A percentile compares a stretch with the other conserved stretches of the same genome.
phyloP scores from a whole-genome alignment of 176 grass and related monocot genomes.

The Cymbopogon citratus region DNA sequence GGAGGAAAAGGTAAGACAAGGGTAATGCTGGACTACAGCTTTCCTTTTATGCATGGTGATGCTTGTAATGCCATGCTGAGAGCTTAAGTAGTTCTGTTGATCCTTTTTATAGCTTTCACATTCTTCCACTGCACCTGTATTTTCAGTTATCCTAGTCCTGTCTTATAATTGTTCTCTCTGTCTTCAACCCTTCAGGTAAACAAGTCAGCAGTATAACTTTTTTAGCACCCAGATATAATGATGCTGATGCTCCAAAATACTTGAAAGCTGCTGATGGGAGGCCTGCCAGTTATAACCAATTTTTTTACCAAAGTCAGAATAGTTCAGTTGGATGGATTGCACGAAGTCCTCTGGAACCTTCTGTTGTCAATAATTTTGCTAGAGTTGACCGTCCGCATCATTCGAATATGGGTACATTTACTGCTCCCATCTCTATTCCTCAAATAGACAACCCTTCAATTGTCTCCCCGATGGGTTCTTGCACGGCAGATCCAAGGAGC shows the following conservation, averaged over 20 bases:
- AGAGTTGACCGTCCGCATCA: slow-evolving; percentile 19
- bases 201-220: slow-evolving; percentile 16
- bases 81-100: background rate
- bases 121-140: background rate
- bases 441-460: slow-evolving; percentile 21
- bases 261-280: slow-evolving; percentile 30
- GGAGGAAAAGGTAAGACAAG: background rate
- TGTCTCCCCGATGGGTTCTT: slow-evolving; percentile 26
- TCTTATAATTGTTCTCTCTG: slow-evolving; percentile 2
- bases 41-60: background rate
- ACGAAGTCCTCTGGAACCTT: slow-evolving; percentile 23
- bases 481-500: slow-evolving; percentile 24
- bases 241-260: slow-evolving; percentile 6
- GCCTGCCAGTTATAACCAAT: slow-evolving; percentile 27
- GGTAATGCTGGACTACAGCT: background rate
- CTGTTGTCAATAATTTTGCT: slow-evolving; percentile 29
- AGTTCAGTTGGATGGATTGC: slow-evolving; percentile 43
- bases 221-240: slow-evolving; percentile 30
- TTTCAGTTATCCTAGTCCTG: slow-evolving; percentile 6
- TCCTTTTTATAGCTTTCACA: slow-evolving; percentile 5
- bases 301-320: slow-evolving; percentile 34
- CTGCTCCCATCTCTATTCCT: slow-evolving; percentile 33
- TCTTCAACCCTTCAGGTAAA: slow-evolving; percentile 46
- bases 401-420: slow-evolving; percentile 29
- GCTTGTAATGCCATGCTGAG: slow-evolving; percentile 2